Evolutionary conservation across 1,284 basidiomycete species (phyloP), one percentile per base, ranked within the genome.

Genomic region (Austroboletus niveus): DNA sequence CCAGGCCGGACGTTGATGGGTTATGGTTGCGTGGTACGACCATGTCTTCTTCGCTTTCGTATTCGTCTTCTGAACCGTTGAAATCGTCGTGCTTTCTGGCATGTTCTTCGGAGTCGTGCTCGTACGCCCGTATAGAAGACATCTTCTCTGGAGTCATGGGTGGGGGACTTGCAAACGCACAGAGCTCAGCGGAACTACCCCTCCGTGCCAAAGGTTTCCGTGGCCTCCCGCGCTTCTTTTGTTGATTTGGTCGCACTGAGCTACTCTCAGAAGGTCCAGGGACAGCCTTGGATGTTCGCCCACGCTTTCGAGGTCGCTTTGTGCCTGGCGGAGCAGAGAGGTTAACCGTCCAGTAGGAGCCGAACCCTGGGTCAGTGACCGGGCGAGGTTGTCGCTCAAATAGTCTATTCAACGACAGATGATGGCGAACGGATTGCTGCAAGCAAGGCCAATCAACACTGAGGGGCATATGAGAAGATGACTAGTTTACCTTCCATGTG

Each of bases 311-410:
- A 32, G 88, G 87, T 51, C 88, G 80, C 68, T 90, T 90, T 4
- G 88, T 89, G 22, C 87, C 88, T 4, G 87, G 88, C 14, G 88
- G 87, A 17, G 87, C 88, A 48, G 79, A 69, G 17, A 90, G 76
- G 65, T 90, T 90, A 17, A 90, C 87, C 31, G 87, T 89, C 87
- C 87, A 90, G 62, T 90, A 89, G 15, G 87, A 90, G 30, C 87
- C 87, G 64, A 89, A 89, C 8, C 87, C 88, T 12, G 88, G 88
- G 64, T 90, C 87, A 24, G 87, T 87, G 3, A 85, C 84, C 8
- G 88, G 88, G 48, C 88, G 78, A 20, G 85, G 84, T 59, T 88
- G 85, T 48, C 86, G 77, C 66, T 90, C 88, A 60, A 90, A 90
- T 8, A 90, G 69, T 44, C 85, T 80, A 68, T 89, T 90, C 47